These are phyloP conservation scores for Caryopteris hybrid DNA, from an alignment of 305 asterid genomes.

Conservation along the genomic window DNA sequence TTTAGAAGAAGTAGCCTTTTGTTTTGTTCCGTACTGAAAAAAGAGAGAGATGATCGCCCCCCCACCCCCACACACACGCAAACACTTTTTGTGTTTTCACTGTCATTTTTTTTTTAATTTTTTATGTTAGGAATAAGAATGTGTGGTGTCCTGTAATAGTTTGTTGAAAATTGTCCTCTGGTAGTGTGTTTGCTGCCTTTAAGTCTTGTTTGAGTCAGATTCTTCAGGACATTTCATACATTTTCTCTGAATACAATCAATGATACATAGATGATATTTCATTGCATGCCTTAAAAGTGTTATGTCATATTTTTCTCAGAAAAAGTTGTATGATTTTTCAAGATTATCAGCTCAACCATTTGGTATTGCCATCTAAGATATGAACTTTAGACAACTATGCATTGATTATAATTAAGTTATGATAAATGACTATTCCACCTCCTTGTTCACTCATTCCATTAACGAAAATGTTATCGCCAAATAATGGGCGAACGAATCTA, in stretches of 20 bases:
- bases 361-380: too few species aligned
- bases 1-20: not conserved
- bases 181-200: too few species aligned
- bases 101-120: not conserved
- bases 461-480: not conserved
- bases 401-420: too few species aligned
- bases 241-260: not conserved
- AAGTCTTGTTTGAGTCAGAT: not conserved
- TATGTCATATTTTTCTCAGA: not conserved
- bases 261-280: not conserved
- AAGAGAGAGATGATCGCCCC: not conserved
- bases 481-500: not conserved
- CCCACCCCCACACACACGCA: too few species aligned
- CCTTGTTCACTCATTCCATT: not conserved
- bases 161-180: not conserved
- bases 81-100: not conserved
- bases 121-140: not conserved
- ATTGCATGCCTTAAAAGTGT: not conserved
- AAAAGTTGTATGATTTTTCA: not conserved
- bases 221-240: not conserved
- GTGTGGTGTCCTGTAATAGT: not conserved
- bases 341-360: not conserved
- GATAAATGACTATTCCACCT: not conserved
- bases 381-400: too few species aligned
- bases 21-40: not conserved